A percentile compares a stretch with the other conserved stretches of the same genome.
phyloP scores from a whole-genome alignment of 352 stramenopile species.

The Phytophthora vignae region DNA sequence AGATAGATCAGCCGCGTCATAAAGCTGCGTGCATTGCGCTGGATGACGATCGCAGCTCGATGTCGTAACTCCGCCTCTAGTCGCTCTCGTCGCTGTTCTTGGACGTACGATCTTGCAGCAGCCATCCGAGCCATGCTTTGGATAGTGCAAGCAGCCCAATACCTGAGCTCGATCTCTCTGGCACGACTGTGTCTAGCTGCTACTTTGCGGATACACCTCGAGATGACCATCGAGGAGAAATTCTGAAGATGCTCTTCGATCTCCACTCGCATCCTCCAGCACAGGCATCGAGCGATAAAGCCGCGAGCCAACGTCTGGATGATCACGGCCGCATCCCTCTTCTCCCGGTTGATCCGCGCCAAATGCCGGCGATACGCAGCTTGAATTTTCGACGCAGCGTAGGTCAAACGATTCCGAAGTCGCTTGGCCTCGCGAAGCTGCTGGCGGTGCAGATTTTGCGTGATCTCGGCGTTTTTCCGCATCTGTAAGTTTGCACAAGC shows the following conservation, averaged over 20 bases:
- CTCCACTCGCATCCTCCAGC: conserved; percentile 25
- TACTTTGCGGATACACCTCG: conserved; percentile 44
- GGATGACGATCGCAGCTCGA: conserved; percentile 56
- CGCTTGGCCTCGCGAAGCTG: conserved; percentile 76
- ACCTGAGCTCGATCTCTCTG: conserved; percentile 37
- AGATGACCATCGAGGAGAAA: conserved; percentile 49
- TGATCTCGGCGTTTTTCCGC: conserved; percentile 80
- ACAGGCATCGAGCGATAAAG: conserved; percentile 30
- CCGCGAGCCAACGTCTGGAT: conserved; percentile 63
- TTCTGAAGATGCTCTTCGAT: conserved; percentile 27
- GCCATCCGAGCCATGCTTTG: conserved; percentile 52
- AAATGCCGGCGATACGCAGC: conserved; percentile 43
- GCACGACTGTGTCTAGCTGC: conserved; percentile 35
- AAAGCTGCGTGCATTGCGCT: conserved; percentile 58
- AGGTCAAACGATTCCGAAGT: conserved; percentile 58
- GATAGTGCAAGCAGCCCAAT: conserved; percentile 51
- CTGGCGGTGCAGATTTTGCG: conserved; percentile 67
- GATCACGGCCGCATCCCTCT: conserved; percentile 37
- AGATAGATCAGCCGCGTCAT: conserved; percentile 84
- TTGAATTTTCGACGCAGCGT: conserved; percentile 64
- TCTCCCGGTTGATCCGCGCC: conserved; percentile 12
- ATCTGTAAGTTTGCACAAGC: conserved; percentile 47
- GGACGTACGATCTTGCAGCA: conserved; percentile 28
- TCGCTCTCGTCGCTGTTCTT: conserved; percentile 14
- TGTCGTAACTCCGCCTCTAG: conserved; percentile 25